These are phyloP conservation scores for Solanum dulcamara DNA, from an alignment of 257 asterid species.

Conservation along the genomic window DNA sequence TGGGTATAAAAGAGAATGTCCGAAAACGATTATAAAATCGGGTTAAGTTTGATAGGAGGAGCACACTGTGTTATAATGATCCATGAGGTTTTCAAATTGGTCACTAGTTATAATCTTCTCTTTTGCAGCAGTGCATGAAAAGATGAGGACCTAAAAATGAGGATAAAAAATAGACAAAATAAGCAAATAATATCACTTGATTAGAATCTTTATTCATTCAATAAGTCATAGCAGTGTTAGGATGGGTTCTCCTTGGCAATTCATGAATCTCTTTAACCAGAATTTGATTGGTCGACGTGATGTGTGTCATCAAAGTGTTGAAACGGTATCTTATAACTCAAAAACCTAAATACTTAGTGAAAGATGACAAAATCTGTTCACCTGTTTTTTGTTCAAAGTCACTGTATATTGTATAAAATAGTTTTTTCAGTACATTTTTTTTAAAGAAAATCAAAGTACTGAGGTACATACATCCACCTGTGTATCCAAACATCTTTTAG, in stretches of 20 bases:
- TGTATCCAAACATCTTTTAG: neutral
- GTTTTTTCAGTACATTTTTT: neutral
- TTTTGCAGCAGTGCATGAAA: neutral
- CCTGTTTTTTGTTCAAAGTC: neutral
- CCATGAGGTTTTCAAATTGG: neutral
- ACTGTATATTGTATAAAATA: neutral
- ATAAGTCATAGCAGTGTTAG: neutral
- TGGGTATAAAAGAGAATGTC: neutral
- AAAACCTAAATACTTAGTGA: neutral
- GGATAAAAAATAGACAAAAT: neutral
- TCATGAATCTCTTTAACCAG: neutral
- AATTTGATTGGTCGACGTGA: neutral
- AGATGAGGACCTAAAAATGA: neutral
- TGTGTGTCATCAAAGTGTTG: neutral
- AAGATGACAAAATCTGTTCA: neutral
- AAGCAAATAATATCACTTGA: neutral
- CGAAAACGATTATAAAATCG: neutral
- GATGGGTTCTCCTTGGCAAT: neutral
- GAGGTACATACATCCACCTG: neutral
- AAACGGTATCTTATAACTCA: neutral
- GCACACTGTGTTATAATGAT: neutral
- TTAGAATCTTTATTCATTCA: neutral
- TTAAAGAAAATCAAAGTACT: neutral
- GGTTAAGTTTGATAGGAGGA: neutral
- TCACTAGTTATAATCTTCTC: neutral